A percentile compares a stretch with the other conserved stretches of the same genome.
phyloP scores from a whole-genome alignment of 2,329 filamentous ascomycete genomes.

The Monascus ruber region DNA sequence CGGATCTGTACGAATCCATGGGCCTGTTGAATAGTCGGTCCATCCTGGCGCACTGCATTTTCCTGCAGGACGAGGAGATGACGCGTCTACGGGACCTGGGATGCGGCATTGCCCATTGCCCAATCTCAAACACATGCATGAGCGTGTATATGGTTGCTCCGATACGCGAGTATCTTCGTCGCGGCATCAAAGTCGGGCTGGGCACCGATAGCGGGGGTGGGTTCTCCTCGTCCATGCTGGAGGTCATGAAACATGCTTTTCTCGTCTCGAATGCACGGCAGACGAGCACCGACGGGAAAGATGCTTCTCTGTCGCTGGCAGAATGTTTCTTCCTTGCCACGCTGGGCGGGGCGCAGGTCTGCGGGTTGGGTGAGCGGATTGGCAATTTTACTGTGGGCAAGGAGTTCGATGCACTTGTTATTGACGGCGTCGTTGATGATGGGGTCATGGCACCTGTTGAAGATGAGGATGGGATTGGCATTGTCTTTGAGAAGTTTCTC shows the following conservation, averaged over 20 bases:
- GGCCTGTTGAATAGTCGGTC: constrained; percentile 44
- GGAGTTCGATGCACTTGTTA: constrained; percentile 49
- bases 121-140: constrained; percentile 50
- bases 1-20: constrained; percentile 47
- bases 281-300: constrained; percentile 21
- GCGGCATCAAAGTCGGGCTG: constrained; percentile 53
- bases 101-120: constrained; percentile 55
- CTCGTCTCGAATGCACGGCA: constrained; percentile 35
- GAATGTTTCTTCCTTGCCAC: constrained; percentile 53
- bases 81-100: constrained; percentile 33
- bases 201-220: constrained; percentile 56
- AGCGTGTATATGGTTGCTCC: constrained; percentile 50
- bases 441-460: constrained; percentile 45
- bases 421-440: constrained; percentile 27
- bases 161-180: constrained; percentile 45
- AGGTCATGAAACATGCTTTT: constrained; percentile 39
- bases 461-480: constrained; percentile 35
- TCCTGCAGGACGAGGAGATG: constrained; percentile 48
- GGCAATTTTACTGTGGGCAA: constrained; percentile 50
- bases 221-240: constrained; percentile 46
- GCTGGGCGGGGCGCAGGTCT: constrained; percentile 49
- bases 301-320: constrained; percentile 37
- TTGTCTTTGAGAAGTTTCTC: constrained; percentile 51
- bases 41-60: constrained; percentile 57
- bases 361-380: constrained; percentile 41